phyloP scores from a whole-genome alignment of 192 early-diverging fungal genomes.

The Coemansia aciculifera region DNA sequence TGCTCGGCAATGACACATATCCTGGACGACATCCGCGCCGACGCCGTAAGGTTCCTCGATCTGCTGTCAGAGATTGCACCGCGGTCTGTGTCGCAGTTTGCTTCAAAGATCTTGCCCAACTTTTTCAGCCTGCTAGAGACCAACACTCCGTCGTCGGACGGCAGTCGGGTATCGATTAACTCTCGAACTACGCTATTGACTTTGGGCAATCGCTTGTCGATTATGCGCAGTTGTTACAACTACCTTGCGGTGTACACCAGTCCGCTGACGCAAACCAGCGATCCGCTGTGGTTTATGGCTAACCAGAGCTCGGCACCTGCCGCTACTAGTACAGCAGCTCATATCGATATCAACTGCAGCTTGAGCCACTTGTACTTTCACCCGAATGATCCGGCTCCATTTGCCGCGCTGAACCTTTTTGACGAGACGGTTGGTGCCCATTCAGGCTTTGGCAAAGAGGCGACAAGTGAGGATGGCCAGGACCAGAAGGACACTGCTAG shows the following conservation, averaged over 20 bases:
- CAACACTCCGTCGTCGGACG: conserved; percentile 16
- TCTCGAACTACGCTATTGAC: conserved; percentile 38
- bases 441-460: background rate
- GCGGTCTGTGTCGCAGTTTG: conserved; percentile 62
- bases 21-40: conserved; percentile 78
- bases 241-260: conserved; percentile 35
- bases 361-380: conserved; percentile 25
- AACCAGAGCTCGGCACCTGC: background rate
- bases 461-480: conserved; percentile 7
- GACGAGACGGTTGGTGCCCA: conserved; percentile 20
- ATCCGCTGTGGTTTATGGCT: conserved; percentile 44
- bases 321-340: background rate
- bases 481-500: conserved; percentile 22
- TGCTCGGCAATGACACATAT: conserved; percentile 91
- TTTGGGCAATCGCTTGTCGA: conserved; percentile 32
- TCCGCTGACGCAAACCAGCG: conserved; percentile 9
- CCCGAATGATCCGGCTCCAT: conserved; percentile 33
- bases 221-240: conserved; percentile 50
- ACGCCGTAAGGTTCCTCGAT: conserved; percentile 77
- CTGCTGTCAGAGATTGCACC: conserved; percentile 68
- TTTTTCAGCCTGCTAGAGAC: conserved; percentile 47
- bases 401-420: conserved; percentile 31
- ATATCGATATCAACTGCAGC: background rate
- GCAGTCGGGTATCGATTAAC: conserved; percentile 16
- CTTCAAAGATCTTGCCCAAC: conserved; percentile 58